Evolutionary conservation across 805 yeast species (phyloP).

Genomic region (Candida krabiensis): DNA sequence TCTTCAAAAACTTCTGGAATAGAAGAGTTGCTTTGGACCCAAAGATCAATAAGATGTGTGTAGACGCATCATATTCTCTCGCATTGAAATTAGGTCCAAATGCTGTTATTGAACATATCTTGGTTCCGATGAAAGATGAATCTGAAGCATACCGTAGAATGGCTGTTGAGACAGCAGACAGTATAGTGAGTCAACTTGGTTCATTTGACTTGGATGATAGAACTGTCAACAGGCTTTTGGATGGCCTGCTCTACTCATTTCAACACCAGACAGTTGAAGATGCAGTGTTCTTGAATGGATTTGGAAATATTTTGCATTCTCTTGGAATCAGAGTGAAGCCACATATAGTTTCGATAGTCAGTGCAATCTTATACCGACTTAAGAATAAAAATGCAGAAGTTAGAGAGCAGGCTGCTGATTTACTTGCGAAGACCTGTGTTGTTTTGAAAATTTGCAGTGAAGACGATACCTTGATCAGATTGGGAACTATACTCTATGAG

Average conservation of each 20-base stretch:
- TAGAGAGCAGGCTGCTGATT: constrained; percentile 82
- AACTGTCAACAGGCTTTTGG: constrained; percentile 64
- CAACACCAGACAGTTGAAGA: constrained; percentile 73
- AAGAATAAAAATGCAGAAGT: constrained; percentile 69
- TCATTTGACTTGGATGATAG: constrained; percentile 61
- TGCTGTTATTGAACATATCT: constrained; percentile 55
- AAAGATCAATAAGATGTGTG: constrained; percentile 57
- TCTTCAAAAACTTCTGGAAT: constrained; percentile 76
- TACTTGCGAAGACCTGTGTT: constrained; percentile 65
- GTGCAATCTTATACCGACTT: constrained; percentile 69
- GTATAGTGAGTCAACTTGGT: constrained; percentile 50
- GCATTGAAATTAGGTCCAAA: constrained; percentile 68
- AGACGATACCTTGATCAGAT: constrained; percentile 58
- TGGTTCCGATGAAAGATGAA: constrained; percentile 70
- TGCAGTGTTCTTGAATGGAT: constrained; percentile 52
- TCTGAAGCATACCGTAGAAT: constrained; percentile 77
- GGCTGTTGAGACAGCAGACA: constrained; percentile 71
- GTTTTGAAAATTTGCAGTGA: constrained; percentile 66
- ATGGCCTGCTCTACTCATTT: constrained; percentile 76
- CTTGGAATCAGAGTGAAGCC: constrained; percentile 67
- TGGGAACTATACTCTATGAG: constrained; percentile 80
- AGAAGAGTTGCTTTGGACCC: constrained; percentile 74
- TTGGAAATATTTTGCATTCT: constrained; percentile 62
- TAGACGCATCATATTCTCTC: constrained; percentile 68
- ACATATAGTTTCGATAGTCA: constrained; percentile 68